Percentiles rank a stretch among this genome's conserved stretches.
Evolutionary conservation across 352 stramenopile species (phyloP).

Genomic region (Phytophthora cryptogea): DNA sequence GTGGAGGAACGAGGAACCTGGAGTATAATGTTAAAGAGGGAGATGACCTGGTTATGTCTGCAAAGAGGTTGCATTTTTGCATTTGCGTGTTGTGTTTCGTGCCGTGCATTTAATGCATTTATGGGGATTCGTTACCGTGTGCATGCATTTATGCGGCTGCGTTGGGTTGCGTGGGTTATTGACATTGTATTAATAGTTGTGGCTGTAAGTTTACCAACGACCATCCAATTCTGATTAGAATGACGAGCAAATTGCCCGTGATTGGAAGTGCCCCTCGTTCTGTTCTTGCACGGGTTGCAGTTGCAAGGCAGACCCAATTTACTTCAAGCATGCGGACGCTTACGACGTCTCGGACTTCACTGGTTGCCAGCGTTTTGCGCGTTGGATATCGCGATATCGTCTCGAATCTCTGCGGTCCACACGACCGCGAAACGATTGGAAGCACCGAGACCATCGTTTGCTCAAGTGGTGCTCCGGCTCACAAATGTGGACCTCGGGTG

Average conservation of each 20-base stretch:
- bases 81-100: slow-evolving; percentile 5
- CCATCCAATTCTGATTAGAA: slow-evolving; percentile 28
- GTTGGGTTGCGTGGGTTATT: no score
- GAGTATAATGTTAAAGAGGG: not conserved
- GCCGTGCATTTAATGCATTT: not conserved
- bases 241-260: slow-evolving; percentile 4
- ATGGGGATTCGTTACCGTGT: no score
- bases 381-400: slow-evolving; percentile 7
- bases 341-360: slow-evolving; percentile 18
- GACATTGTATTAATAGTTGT: no score
- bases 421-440: not conserved
- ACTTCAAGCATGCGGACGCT: slow-evolving; percentile 24
- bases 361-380: slow-evolving; percentile 13
- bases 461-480: no score
- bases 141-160: no score
- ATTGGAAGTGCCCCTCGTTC: slow-evolving; percentile 1
- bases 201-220: not conserved
- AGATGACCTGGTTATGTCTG: slow-evolving; percentile 2
- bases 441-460: no score
- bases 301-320: slow-evolving; percentile 7
- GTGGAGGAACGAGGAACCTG: not conserved
- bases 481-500: no score
- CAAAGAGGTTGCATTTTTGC: slow-evolving; percentile 20
- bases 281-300: slow-evolving; percentile 22
- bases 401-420: slow-evolving; percentile 1